Evolutionary conservation across 108 stramenopile species (phyloP), one percentile per base, ranked within the genome.

Genomic region (Mediolabrus comicus): DNA sequence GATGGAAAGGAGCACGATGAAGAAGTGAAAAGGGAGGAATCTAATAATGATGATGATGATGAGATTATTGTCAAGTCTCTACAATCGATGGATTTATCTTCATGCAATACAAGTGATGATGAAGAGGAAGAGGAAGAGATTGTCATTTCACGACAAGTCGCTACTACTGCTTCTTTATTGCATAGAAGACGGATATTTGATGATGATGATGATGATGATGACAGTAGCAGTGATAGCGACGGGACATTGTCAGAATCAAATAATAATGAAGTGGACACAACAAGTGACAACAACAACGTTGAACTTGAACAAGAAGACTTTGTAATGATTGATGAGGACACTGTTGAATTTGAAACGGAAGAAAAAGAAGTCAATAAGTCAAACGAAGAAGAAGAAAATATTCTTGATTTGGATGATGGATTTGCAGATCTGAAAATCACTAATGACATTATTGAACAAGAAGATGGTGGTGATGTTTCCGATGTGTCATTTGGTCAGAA

Each of bases 131-230:
- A 63, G n/a, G 19, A 25, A 2, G 49, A 69, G 11, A 27, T 30
- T 29, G 28, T 62, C 26, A 17, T 63, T 19, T 24, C 30, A 13
- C 17, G 26, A 35, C 22, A 56, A 28, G 17, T 30, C 0, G 26
- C 13, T 30, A 34, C 26, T 38, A 36, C 24, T 29, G 24, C 33
- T 27, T 57, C 34, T 3, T 53, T 24, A 8, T 52, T n/a, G 43
- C 17, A 28, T 16, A 34, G 25, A 32, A 46, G 59, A 43, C 24
- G 19, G 59, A 69, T 51, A 38, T 9, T 51, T 8, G 62, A 65
- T 26, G 62, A 66, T 2, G 53, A 16, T 10, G 35, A 55, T 13
- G 53, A 39, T 17, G 65, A 19, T 28, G 24, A 26, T 16, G 35
- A 27, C 7, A 35, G 35, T 19, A n/a, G 29, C 13, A 58, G 62